A percentile compares a stretch with the other conserved stretches of the same genome.
phyloP scores from a whole-genome alignment of 2,329 filamentous ascomycete species.

The Albophoma yamanashiensis region DNA sequence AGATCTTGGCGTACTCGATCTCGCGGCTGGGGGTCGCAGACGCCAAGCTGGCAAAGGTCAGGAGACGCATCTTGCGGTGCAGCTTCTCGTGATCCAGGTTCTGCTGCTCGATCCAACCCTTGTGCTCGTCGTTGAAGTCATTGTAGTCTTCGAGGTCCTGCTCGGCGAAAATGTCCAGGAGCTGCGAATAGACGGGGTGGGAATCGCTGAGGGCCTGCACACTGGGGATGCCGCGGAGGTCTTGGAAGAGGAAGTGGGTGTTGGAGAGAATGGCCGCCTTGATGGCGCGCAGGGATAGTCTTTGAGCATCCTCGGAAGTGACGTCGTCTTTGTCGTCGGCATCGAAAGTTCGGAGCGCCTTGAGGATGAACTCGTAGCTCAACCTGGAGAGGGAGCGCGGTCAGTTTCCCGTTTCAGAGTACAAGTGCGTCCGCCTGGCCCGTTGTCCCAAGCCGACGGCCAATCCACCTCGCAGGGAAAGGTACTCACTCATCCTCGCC shows the following conservation, averaged over 20 bases:
- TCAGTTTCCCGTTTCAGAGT: not conserved
- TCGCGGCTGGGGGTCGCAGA: conserved; percentile 75
- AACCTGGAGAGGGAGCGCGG: conserved; percentile 25
- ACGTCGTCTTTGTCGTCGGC: conserved; percentile 42
- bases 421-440: not conserved
- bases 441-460: not conserved
- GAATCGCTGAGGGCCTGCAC: conserved; percentile 81
- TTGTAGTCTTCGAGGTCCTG: conserved; percentile 93
- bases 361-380: conserved; percentile 57
- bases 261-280: conserved; percentile 42
- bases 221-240: conserved; percentile 69
- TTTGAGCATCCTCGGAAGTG: conserved; percentile 48
- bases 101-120: conserved; percentile 71
- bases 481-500: conserved; percentile 62
- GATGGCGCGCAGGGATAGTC: conserved; percentile 46
- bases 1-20: conserved; percentile 78
- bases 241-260: conserved; percentile 61
- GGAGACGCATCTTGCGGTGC: conserved; percentile 89
- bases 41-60: conserved; percentile 84
- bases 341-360: conserved; percentile 51
- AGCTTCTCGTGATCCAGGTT: conserved; percentile 62
- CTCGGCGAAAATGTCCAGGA: conserved; percentile 90
- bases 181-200: conserved; percentile 76
- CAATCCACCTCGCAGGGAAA: not conserved
- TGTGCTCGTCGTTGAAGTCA: conserved; percentile 88